phyloP scores from a whole-genome alignment of 495 filamentous ascomycete genomes.

The Neurospora hispaniola region DNA sequence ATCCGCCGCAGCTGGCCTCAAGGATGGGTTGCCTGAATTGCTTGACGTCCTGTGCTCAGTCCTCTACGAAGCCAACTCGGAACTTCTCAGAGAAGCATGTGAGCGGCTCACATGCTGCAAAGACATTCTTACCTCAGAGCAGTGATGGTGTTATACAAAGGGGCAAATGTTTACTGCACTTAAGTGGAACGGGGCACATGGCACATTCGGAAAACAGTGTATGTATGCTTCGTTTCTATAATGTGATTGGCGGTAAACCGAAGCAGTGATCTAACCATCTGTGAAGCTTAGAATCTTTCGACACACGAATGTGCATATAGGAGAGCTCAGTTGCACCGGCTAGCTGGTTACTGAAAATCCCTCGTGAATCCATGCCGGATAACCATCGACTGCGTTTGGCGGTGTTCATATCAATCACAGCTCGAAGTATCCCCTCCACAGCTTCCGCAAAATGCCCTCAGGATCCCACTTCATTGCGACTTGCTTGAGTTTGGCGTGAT shows the following conservation, averaged over 20 bases:
- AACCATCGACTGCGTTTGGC: background rate
- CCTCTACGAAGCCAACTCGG: conserved; percentile 32
- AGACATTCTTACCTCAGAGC: conserved; percentile 23
- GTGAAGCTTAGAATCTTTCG: background rate
- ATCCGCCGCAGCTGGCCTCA: conserved; percentile 18
- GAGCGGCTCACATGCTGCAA: conserved; percentile 31
- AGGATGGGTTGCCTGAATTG: conserved; percentile 32
- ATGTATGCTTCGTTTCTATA: background rate
- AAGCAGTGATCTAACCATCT: background rate
- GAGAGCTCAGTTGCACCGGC: background rate
- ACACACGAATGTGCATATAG: background rate
- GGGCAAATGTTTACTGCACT: background rate
- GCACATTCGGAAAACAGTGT: background rate
- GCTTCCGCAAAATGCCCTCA: conserved; percentile 26
- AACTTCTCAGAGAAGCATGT: conserved; percentile 34
- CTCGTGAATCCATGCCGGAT: background rate
- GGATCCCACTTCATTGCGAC: conserved; percentile 37
- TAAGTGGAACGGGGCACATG: background rate
- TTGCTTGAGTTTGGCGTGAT: conserved; percentile 20
- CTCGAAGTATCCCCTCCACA: conserved; percentile 33
- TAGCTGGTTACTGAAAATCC: background rate
- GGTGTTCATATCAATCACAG: background rate
- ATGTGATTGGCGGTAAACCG: background rate
- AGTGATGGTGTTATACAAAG: background rate
- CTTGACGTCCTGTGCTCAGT: conserved; percentile 32